These are phyloP conservation scores for Carex littledalei DNA, from an alignment of 176 grass and related monocot species.

Conservation along the genomic window DNA sequence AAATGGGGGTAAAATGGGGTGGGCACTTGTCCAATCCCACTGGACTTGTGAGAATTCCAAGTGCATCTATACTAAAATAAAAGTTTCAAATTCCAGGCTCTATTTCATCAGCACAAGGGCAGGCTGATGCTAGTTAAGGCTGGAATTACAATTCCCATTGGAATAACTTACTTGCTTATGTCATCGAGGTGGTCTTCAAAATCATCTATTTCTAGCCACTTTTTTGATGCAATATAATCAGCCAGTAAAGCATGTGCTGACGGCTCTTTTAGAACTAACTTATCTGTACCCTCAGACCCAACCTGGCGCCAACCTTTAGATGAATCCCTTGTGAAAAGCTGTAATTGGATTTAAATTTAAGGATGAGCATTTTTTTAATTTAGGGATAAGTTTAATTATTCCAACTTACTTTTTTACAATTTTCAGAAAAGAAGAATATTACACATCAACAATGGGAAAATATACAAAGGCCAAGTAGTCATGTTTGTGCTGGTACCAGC, in stretches of 20 bases:
- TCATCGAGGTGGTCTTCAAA: conserved; percentile 98
- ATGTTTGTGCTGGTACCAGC: neutral
- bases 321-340: conserved; percentile 97
- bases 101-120: neutral
- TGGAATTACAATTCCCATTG: neutral
- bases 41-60: neutral
- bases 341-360: conserved; percentile 5
- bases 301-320: conserved; percentile 84
- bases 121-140: neutral
- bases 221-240: conserved; percentile 76
- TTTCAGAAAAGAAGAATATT: neutral
- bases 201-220: conserved; percentile 84
- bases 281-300: conserved; percentile 68
- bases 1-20: neutral
- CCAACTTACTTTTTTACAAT: no score
- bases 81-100: neutral
- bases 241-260: conserved; percentile 67
- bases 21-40: neutral
- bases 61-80: neutral
- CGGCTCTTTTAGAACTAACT: conserved; percentile 76
- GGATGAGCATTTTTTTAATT: neutral
- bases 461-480: neutral
- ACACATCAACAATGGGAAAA: neutral
- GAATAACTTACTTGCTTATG: conserved; percentile 81
- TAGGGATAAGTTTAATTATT: neutral